A percentile compares a stretch with the other conserved stretches of the same genome.
phyloP scores from a whole-genome alignment of 805 yeast genomes.

The Priceomyces castillae region DNA sequence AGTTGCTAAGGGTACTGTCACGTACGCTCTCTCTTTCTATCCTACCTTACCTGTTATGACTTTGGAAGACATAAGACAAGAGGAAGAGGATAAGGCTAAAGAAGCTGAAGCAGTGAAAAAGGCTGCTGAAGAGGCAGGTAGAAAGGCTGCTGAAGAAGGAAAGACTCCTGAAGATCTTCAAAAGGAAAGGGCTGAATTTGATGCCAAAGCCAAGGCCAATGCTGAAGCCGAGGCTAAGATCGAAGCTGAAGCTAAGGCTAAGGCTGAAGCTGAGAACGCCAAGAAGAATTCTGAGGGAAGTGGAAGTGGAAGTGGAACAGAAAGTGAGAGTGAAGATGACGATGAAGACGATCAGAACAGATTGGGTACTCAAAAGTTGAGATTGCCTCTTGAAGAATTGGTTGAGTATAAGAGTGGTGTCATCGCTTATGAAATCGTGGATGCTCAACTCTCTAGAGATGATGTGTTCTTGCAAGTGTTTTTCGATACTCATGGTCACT shows the following conservation, averaged over 20 bases:
- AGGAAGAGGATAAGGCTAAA: conserved; percentile 37
- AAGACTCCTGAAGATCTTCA: conserved; percentile 14
- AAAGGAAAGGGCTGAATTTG: conserved; percentile 33
- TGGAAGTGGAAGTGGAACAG: no score
- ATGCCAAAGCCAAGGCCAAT: conserved; percentile 5
- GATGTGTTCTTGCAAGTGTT: conserved; percentile 69
- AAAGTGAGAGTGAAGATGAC: conserved; percentile 31
- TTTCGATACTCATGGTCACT: conserved; percentile 72
- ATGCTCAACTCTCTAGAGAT: conserved; percentile 53
- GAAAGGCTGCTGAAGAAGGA: conserved; percentile 15
- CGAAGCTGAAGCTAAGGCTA: conserved; percentile 9
- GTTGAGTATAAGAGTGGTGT: conserved; percentile 69
- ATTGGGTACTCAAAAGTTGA: conserved; percentile 31
- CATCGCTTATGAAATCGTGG: conserved; percentile 61
- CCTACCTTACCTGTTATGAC: conserved; percentile 80
- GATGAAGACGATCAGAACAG: conserved; percentile 36
- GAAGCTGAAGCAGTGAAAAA: conserved; percentile 35
- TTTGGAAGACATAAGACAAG: conserved; percentile 67
- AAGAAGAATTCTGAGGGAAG: conserved; percentile 4
- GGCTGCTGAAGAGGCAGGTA: conserved; percentile 13
- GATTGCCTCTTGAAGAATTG: conserved; percentile 58
- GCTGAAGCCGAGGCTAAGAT: conserved; percentile 7
- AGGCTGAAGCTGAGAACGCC: conserved; percentile 7
- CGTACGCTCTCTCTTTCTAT: conserved; percentile 75
- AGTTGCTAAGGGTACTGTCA: conserved; percentile 80